Percentiles rank a stretch among this genome's conserved stretches.
Conservation (phyloP, 768 basidiomycete species). For the Calocybe indica region DNA sequence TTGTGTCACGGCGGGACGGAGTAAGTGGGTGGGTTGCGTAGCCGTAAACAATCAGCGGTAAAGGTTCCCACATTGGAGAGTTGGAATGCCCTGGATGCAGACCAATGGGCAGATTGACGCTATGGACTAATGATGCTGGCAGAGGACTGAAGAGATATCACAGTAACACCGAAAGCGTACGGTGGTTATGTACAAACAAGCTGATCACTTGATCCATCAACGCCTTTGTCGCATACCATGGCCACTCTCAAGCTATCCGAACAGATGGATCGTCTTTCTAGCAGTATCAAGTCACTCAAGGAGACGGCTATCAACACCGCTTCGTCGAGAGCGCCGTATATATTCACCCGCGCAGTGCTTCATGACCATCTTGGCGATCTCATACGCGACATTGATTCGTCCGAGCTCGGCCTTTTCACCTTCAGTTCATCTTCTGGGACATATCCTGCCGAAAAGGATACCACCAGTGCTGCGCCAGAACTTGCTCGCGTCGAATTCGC, state of each 20-base stretch:
- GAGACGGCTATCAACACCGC: slow-evolving; percentile 26
- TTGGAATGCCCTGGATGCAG: too few species aligned
- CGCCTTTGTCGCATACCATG: slow-evolving; percentile 24
- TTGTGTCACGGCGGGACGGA: slow-evolving; percentile 69
- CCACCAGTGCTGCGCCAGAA: slow-evolving; percentile 26
- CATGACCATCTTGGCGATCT: slow-evolving; percentile 61
- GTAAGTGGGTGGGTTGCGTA: slow-evolving; percentile 84
- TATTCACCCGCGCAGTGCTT: slow-evolving; percentile 65
- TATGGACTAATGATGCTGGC: too few species aligned
- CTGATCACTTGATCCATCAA: neutral
- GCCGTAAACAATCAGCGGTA: slow-evolving; percentile 77
- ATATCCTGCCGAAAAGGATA: slow-evolving; percentile 24
- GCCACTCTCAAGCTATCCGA: slow-evolving; percentile 44
- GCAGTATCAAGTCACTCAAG: slow-evolving; percentile 46
- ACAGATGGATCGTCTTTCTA: slow-evolving; percentile 60
- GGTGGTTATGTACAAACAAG: neutral
- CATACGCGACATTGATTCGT: slow-evolving; percentile 73
- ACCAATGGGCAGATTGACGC: too few species aligned
- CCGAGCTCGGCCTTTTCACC: slow-evolving; percentile 75
- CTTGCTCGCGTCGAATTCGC: slow-evolving; percentile 61
- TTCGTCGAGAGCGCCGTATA: slow-evolving; percentile 20
- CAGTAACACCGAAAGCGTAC: too few species aligned
- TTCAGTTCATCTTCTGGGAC: slow-evolving; percentile 30
- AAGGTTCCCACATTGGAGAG: slow-evolving; percentile 41
- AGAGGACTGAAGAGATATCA: too few species aligned